Conservation (phyloP, 768 basidiomycete genomes). For the Auricularia sp. region DNA sequence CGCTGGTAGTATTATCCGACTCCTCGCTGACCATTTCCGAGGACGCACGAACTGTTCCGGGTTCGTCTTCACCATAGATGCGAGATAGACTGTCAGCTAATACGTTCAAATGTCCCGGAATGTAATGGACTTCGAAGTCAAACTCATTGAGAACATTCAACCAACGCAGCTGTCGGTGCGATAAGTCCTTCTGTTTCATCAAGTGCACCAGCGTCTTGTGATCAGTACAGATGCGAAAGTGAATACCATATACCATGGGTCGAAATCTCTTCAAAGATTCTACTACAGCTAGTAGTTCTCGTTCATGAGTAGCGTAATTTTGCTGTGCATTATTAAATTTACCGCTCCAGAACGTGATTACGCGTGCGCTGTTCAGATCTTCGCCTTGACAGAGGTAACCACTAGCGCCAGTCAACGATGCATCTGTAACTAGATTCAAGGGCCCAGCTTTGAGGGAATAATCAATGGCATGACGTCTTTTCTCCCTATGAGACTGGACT, state of each 20-base stretch:
- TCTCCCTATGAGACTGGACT: slow-evolving; percentile 16
- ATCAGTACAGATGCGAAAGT: slow-evolving; percentile 24
- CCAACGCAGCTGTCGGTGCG: slow-evolving; percentile 28
- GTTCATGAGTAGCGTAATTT: slow-evolving; percentile 31
- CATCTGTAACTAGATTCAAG: not conserved
- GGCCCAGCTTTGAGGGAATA: not conserved
- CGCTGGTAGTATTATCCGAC: too few relatives aligned
- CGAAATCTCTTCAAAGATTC: slow-evolving; percentile 20
- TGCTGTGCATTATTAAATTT: slow-evolving; percentile 3
- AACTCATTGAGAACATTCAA: slow-evolving; percentile 23
- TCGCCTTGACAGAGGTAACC: not conserved
- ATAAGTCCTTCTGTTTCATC: slow-evolving; percentile 24
- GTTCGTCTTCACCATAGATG: slow-evolving; percentile 8
- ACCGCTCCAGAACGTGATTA: not conserved
- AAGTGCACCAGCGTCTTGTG: slow-evolving; percentile 24
- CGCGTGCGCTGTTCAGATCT: not conserved
- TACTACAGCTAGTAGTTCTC: slow-evolving; percentile 30
- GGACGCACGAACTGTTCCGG: slow-evolving; percentile 3
- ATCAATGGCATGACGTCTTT: slow-evolving; percentile 14
- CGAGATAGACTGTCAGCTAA: slow-evolving; percentile 21
- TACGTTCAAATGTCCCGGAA: slow-evolving; percentile 23
- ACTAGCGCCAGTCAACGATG: not conserved
- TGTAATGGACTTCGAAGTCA: slow-evolving; percentile 21
- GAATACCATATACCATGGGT: slow-evolving; percentile 13
- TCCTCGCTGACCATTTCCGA: not conserved